Conservation (phyloP, 179 eudicot genomes). For the Dionaea muscipula region DNA sequence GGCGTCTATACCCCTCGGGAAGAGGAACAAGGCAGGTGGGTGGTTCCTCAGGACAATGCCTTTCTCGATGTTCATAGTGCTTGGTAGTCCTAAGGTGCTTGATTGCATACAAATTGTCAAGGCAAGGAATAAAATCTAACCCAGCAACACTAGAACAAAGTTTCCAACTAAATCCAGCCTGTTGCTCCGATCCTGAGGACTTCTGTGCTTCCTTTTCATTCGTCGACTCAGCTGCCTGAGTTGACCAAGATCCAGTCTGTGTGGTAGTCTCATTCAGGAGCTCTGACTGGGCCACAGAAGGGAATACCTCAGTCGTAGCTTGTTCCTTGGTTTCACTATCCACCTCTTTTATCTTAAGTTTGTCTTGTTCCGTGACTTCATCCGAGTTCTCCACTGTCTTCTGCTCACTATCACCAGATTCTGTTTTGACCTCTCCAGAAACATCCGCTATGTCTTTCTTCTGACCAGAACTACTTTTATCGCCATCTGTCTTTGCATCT, state of each 20-base stretch:
- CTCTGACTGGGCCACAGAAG: constrained; percentile 86
- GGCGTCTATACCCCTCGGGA: constrained; percentile 61
- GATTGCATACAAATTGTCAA: constrained; percentile 49
- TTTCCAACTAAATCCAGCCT: constrained; percentile 35
- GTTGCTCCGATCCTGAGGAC: constrained; percentile 22
- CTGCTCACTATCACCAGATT: constrained; percentile 29
- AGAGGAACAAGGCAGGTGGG: constrained; percentile 64
- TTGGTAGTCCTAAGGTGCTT: constrained; percentile 30
- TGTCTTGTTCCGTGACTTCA: constrained; percentile 24
- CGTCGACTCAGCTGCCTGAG: constrained; percentile 83
- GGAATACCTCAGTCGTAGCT: constrained; percentile 40
- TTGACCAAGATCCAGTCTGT: constrained; percentile 57
- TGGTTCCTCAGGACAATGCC: constrained; percentile 55
- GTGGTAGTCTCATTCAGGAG: constrained; percentile 62
- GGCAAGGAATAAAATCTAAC: constrained; percentile 62
- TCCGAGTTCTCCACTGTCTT: constrained; percentile 28
- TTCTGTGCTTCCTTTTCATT: constrained; percentile 44
- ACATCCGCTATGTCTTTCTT: constrained; percentile 6
- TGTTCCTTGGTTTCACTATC: constrained; percentile 23
- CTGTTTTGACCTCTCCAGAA: constrained; percentile 21
- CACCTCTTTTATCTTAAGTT: constrained; percentile 31
- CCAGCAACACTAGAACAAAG: constrained; percentile 47
- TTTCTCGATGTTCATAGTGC: constrained; percentile 62
- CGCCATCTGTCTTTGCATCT: constrained; percentile 14
- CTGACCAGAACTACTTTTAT: constrained; percentile 11